These are phyloP conservation scores for Aspergillus tubingensis DNA, from an alignment of 2,329 filamentous ascomycete species.

Conservation along the genomic window DNA sequence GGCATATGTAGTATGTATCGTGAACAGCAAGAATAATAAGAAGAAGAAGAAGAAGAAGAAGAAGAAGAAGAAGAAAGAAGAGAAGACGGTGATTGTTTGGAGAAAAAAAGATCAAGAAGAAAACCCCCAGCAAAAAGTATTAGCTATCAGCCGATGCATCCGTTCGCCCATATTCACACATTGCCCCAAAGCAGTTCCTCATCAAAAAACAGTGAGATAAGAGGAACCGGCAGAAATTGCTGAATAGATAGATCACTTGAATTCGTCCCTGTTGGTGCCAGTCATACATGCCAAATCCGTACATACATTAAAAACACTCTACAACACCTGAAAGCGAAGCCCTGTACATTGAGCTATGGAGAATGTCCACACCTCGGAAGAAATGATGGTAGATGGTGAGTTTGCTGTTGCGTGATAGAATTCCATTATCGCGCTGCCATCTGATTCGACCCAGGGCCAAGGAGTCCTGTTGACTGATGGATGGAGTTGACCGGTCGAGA, in stretches of 20 bases:
- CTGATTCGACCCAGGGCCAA: constrained; percentile 32
- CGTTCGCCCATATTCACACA: constrained; percentile 20
- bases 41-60: background rate
- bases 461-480: constrained; percentile 34
- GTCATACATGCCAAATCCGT: constrained; percentile 25
- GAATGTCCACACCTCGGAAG: constrained; percentile 6
- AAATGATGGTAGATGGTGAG: constrained; percentile 4
- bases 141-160: constrained; percentile 6
- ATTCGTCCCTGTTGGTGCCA: constrained; percentile 18
- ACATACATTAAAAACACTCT: constrained; percentile 25
- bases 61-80: background rate
- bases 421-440: constrained; percentile 34
- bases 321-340: constrained; percentile 18
- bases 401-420: background rate
- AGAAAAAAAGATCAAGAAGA: constrained; percentile 2
- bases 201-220: background rate
- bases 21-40: background rate
- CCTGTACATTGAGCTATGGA: constrained; percentile 16
- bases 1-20: background rate
- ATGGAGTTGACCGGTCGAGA: constrained; percentile 34
- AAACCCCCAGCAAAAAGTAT: constrained; percentile 9
- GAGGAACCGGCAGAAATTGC: constrained; percentile 9
- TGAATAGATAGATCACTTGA: constrained; percentile 15
- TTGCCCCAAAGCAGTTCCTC: constrained; percentile 10
- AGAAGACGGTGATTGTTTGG: background rate